These are phyloP conservation scores for Kwoniella pini DNA, from an alignment of 768 basidiomycete species.

Conservation along the genomic window DNA sequence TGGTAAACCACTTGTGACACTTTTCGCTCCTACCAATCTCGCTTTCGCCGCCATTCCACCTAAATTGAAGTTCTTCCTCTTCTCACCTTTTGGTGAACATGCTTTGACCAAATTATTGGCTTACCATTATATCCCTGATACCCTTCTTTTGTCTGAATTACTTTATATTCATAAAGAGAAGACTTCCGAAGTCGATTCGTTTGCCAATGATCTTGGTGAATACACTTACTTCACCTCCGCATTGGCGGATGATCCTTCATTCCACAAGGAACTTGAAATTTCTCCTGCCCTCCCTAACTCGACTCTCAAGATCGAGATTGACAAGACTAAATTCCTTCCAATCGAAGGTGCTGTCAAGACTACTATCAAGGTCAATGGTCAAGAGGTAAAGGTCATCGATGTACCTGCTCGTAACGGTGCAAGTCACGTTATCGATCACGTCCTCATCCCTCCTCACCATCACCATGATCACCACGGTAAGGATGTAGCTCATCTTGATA, in stretches of 20 bases:
- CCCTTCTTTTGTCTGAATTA: constrained; percentile 58
- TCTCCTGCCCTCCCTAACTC: constrained; percentile 43
- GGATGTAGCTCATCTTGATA: constrained; percentile 31
- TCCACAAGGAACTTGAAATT: constrained; percentile 49
- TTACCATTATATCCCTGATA: constrained; percentile 64
- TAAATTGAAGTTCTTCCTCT: constrained; percentile 62
- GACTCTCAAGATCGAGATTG: constrained; percentile 58
- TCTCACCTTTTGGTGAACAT: constrained; percentile 63
- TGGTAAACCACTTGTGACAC: constrained; percentile 48
- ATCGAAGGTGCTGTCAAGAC: constrained; percentile 52
- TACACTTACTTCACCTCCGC: constrained; percentile 21
- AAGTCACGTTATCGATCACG: constrained; percentile 57
- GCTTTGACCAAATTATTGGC: constrained; percentile 62
- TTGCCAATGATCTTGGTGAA: constrained; percentile 11
- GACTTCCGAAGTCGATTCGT: constrained; percentile 21
- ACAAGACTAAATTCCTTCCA: constrained; percentile 57
- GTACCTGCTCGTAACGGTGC: constrained; percentile 64
- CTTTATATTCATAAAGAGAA: constrained; percentile 37
- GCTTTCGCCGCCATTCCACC: constrained; percentile 58
- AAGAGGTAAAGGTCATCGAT: constrained; percentile 57
- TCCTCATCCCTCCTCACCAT: constrained; percentile 52
- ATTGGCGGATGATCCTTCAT: constrained; percentile 42
- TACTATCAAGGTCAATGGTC: constrained; percentile 51
- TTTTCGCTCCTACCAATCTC: constrained; percentile 53
- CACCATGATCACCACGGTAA: constrained; percentile 48